Conservation (phyloP, 2,329 filamentous ascomycete species). For the Phoma sp. region DNA sequence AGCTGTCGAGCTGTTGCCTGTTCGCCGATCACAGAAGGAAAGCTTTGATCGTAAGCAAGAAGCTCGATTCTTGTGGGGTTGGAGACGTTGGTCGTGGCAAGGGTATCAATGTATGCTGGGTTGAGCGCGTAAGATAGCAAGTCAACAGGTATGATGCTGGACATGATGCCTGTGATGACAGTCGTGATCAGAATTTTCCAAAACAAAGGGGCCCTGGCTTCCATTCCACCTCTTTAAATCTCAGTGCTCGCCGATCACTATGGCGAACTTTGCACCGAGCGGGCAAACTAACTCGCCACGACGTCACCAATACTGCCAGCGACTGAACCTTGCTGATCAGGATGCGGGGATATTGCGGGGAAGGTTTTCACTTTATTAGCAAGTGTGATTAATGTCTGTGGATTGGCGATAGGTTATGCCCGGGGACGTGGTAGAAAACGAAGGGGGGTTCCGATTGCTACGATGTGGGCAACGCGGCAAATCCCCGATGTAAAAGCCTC, state of each 20-base stretch:
- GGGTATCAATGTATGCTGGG: slow-evolving; percentile 36
- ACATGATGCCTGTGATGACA: slow-evolving; percentile 29
- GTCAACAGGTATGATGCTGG: slow-evolving; percentile 40
- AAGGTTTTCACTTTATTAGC: background rate
- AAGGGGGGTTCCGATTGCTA: too few species aligned
- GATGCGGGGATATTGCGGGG: background rate
- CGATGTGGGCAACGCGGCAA: too few species aligned
- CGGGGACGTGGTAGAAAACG: background rate
- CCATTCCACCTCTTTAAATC: slow-evolving; percentile 1
- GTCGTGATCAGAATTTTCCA: slow-evolving; percentile 25
- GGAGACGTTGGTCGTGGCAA: slow-evolving; percentile 37
- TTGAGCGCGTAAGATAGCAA: slow-evolving; percentile 42
- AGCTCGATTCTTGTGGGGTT: slow-evolving; percentile 46
- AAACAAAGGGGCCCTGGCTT: background rate
- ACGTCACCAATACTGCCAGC: background rate
- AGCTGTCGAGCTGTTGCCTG: slow-evolving; percentile 43
- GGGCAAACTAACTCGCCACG: background rate
- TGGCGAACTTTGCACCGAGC: background rate
- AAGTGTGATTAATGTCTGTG: background rate
- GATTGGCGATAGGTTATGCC: background rate
- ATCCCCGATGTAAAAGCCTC: too few species aligned
- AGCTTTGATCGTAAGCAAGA: slow-evolving; percentile 46
- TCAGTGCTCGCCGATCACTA: background rate
- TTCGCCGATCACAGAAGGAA: slow-evolving; percentile 41
- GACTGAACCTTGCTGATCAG: background rate